Conservation (phyloP, 148 eudicot species). For the Limonium bicolor region DNA sequence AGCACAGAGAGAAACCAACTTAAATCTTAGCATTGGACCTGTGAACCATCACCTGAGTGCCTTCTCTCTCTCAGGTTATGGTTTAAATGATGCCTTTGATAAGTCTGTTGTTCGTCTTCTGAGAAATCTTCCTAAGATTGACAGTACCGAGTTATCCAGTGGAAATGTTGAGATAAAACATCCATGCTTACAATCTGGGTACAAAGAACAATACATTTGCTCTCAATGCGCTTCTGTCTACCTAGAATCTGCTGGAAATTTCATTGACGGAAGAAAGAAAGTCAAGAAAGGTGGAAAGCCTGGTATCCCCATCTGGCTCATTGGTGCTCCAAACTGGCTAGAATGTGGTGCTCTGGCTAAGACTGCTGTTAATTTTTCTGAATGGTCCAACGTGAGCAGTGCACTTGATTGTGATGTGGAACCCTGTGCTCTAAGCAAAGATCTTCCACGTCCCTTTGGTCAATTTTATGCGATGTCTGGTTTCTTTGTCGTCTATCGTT, state of each 20-base stretch:
- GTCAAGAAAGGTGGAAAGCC: conserved; percentile 38
- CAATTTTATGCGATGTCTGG: conserved; percentile 95
- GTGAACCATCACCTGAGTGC: conserved; percentile 89
- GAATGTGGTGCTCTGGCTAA: conserved; percentile 75
- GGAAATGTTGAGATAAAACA: conserved; percentile 65
- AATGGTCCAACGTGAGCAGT: conserved; percentile 63
- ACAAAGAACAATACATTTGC: conserved; percentile 55
- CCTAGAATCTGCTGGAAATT: conserved; percentile 30
- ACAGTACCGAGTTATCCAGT: conserved; percentile 27
- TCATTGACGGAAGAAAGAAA: conserved; percentile 23
- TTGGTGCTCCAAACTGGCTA: conserved; percentile 84
- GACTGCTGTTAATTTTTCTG: conserved; percentile 77
- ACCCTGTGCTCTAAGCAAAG: conserved; percentile 78
- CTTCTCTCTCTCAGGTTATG: conserved; percentile 88
- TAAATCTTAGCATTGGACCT: conserved; percentile 79
- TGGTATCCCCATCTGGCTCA: conserved; percentile 43
- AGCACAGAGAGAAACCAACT: conserved; percentile 47
- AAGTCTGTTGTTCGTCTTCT: conserved; percentile 78
- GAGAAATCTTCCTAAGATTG: conserved; percentile 37
- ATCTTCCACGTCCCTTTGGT: conserved; percentile 75
- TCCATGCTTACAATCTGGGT: conserved; percentile 88
- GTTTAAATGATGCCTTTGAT: conserved; percentile 96
- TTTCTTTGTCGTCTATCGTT: conserved; percentile 83
- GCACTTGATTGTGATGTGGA: conserved; percentile 72
- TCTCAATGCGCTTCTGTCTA: conserved; percentile 50